phyloP scores from a whole-genome alignment of 2,329 filamentous ascomycete genomes.

The Colletotrichum sansevieriae region DNA sequence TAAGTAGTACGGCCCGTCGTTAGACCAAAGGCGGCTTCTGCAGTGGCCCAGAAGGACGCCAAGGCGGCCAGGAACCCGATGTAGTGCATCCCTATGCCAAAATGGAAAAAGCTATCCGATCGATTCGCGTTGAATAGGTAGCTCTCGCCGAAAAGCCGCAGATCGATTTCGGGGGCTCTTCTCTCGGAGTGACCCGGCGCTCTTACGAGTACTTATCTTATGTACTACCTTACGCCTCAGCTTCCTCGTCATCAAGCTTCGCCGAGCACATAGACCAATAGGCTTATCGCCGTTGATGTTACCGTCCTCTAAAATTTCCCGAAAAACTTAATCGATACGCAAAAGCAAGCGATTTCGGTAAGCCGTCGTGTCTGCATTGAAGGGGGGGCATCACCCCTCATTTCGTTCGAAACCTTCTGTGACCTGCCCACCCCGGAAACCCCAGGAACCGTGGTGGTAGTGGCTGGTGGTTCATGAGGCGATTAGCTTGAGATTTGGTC shows the following conservation, averaged over 20 bases:
- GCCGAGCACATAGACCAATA: not conserved
- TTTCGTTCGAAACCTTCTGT: not conserved
- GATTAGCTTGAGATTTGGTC: slow-evolving; percentile 4
- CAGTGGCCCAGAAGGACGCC: not conserved
- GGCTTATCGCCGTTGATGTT: not conserved
- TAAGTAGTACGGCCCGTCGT: slow-evolving; percentile 35
- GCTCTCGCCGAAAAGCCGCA: not conserved
- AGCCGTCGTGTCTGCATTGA: not conserved
- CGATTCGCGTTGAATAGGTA: too few relatives aligned
- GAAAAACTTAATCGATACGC: slow-evolving; percentile 1
- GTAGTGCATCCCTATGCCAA: not conserved
- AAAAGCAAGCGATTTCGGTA: not conserved
- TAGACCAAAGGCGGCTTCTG: slow-evolving; percentile 37
- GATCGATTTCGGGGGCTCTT: too few relatives aligned
- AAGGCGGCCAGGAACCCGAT: not conserved
- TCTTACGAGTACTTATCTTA: too few relatives aligned
- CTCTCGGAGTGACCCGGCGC: not conserved
- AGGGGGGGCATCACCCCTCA: slow-evolving; percentile 12
- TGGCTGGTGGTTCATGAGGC: not conserved
- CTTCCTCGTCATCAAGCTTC: not conserved
- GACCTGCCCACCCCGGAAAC: not conserved
- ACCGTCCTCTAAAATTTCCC: not conserved
- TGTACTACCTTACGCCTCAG: not conserved
- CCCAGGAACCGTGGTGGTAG: not conserved
- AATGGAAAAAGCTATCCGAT: not conserved